Percentiles rank a stretch among this genome's conserved stretches.
phyloP scores from a whole-genome alignment of 2,329 filamentous ascomycete species.

The Ascomycota sp. region DNA sequence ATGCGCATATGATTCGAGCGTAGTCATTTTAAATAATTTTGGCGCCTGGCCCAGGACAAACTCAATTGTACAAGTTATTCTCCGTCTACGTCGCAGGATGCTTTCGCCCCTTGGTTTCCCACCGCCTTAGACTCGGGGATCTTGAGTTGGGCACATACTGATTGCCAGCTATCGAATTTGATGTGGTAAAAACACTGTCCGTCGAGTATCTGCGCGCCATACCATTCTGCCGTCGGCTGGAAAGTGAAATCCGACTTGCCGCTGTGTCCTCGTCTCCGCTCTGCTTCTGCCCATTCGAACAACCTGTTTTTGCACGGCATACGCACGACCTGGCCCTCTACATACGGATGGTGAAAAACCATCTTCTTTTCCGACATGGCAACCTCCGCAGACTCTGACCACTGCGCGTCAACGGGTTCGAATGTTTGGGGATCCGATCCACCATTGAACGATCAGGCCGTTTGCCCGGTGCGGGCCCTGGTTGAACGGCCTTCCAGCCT shows the following conservation, averaged over 20 bases:
- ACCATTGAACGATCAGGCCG: not conserved
- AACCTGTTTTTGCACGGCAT: constrained; percentile 23
- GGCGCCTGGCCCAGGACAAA: too few species aligned
- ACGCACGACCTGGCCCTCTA: constrained; percentile 3
- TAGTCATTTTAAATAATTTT: too few species aligned
- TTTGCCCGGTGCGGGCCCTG: constrained; percentile 1
- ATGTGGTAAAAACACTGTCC: constrained; percentile 30
- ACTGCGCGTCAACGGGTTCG: not conserved
- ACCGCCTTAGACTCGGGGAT: constrained; percentile 8
- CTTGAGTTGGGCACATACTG: constrained; percentile 13
- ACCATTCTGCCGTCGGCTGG: constrained; percentile 30
- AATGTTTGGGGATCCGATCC: not conserved
- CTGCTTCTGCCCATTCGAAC: constrained; percentile 14
- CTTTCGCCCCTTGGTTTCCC: not conserved
- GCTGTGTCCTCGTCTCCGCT: not conserved
- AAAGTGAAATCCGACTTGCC: constrained; percentile 16
- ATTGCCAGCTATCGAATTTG: constrained; percentile 21
- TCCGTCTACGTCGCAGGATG: not conserved
- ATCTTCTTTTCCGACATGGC: constrained; percentile 9
- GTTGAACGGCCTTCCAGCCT: constrained; percentile 18
- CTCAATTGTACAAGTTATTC: too few species aligned
- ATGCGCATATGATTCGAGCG: too few species aligned
- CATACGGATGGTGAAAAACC: constrained; percentile 26
- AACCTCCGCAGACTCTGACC: constrained; percentile 5
- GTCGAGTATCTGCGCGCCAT: constrained; percentile 22